These are phyloP conservation scores for Mucor racemosus DNA, from an alignment of 371 early-diverging fungal genomes.

Conservation along the genomic window DNA sequence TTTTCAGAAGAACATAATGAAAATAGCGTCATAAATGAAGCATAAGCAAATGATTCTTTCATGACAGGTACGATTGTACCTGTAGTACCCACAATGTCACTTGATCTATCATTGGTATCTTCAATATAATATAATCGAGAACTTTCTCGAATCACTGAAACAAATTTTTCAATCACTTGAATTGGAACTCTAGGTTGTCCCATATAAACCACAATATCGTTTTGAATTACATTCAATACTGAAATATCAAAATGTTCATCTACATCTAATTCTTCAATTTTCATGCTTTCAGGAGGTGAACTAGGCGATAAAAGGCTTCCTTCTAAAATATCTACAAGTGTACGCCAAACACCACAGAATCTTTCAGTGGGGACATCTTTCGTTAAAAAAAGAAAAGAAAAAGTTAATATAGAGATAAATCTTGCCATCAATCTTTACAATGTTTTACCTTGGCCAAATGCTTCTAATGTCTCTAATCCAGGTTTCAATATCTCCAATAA, in stretches of 20 bases:
- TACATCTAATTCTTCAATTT: slow-evolving; percentile 69
- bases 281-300: slow-evolving; percentile 62
- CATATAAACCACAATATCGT: slow-evolving; percentile 70
- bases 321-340: slow-evolving; percentile 71
- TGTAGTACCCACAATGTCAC: slow-evolving; percentile 51
- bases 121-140: slow-evolving; percentile 57
- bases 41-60: slow-evolving; percentile 77
- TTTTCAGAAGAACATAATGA: slow-evolving; percentile 64
- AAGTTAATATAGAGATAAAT: too few species aligned
- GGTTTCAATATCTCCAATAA: slow-evolving; percentile 66
- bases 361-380: slow-evolving; percentile 63
- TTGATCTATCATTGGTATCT: slow-evolving; percentile 36
- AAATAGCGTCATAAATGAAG: slow-evolving; percentile 68
- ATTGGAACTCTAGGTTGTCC: slow-evolving; percentile 71
- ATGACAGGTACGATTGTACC: slow-evolving; percentile 69
- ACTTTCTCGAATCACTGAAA: slow-evolving; percentile 63
- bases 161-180: slow-evolving; percentile 57
- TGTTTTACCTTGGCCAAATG: slow-evolving; percentile 58
- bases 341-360: slow-evolving; percentile 69
- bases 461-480: slow-evolving; percentile 63
- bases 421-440: not conserved
- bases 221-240: slow-evolving; percentile 66
- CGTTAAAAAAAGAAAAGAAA: too few species aligned
- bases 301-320: slow-evolving; percentile 74
- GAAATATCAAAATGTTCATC: slow-evolving; percentile 85